Evolutionary conservation across 768 basidiomycete species (phyloP), one percentile per base, ranked within the genome.

Genomic region (Porphyrellus cyaneotinctus): DNA sequence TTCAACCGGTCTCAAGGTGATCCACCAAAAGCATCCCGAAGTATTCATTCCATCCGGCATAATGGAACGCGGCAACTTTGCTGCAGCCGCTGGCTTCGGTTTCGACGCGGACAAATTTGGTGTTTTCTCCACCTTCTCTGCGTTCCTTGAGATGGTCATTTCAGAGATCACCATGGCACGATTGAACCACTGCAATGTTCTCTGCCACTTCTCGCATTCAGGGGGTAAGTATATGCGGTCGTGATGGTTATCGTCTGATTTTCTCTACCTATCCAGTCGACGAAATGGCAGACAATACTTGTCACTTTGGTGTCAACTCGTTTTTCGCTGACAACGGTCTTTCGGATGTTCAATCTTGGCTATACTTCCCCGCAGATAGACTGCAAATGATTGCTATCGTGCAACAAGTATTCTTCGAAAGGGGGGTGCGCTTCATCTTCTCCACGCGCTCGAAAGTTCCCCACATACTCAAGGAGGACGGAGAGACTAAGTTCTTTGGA

Each of bases 91-190:
- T 22, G 91, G 91, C 13, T 94, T 93, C 64, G 91, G 91, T 37
- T 92, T 91, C 64, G 86, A 83, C 33, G 68, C 78, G 22, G 79
- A 91, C 62, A 91, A 91, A 70, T 88, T 86, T 54, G 91, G 91
- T 55, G 88, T 91, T 51, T 91, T 91, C 74, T 90, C 89, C 23
- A 93, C 91, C 5, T 94, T 94, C 74, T 88, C 87, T 44, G 91
- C 91, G 4, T 94, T 94, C 78, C 76, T 91, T 52, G 91, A 94
- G 78, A 93, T 93, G 91, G 76, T 88, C 44, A 70, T 94, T 49
- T 91, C 89, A 6, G 91, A 94, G 69, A 73, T 92, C 47, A 93
- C 91, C 12, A 94, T 93, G 91, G 91, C 91, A n/a, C 81, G 91
- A 48, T 70, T 94, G 67, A 94, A 94, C 70, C 78, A 87, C 60